Percentiles rank a stretch among this genome's conserved stretches.
phyloP scores from a whole-genome alignment of 2,329 filamentous ascomycete genomes.

The Penicillium sp. region DNA sequence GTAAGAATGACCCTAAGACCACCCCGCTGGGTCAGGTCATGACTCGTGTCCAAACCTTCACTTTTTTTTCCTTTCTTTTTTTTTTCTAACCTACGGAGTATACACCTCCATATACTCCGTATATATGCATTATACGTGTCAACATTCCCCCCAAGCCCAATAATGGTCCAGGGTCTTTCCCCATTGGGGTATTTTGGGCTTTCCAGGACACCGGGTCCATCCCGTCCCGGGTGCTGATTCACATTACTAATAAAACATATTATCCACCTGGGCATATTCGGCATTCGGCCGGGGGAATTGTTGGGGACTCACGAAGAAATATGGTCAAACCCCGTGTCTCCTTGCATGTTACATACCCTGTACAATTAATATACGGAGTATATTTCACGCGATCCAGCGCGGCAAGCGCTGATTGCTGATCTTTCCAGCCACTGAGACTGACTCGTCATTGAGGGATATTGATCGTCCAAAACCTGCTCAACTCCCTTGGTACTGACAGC shows the following conservation, averaged over 20 bases:
- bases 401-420: not conserved
- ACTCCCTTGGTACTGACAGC: not conserved
- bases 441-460: not conserved
- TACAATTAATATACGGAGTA: not conserved
- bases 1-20: conserved; percentile 5
- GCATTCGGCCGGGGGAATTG: not conserved
- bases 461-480: not conserved
- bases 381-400: not conserved
- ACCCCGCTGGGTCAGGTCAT: not conserved
- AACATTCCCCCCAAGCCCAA: not conserved
- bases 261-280: too few relatives aligned
- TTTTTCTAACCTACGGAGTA: not conserved
- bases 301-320: not conserved
- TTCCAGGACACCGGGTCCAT: not conserved
- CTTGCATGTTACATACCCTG: not conserved
- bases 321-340: not conserved
- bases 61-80: not conserved
- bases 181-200: not conserved
- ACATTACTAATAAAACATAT: not conserved
- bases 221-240: not conserved
- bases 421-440: not conserved
- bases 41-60: not conserved
- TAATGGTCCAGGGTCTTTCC: not conserved
- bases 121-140: not conserved
- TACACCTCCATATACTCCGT: not conserved